Evolutionary conservation across 1,284 basidiomycete species (phyloP), one percentile per base, ranked within the genome.

Genomic region (Ganoderma resinaceum): DNA sequence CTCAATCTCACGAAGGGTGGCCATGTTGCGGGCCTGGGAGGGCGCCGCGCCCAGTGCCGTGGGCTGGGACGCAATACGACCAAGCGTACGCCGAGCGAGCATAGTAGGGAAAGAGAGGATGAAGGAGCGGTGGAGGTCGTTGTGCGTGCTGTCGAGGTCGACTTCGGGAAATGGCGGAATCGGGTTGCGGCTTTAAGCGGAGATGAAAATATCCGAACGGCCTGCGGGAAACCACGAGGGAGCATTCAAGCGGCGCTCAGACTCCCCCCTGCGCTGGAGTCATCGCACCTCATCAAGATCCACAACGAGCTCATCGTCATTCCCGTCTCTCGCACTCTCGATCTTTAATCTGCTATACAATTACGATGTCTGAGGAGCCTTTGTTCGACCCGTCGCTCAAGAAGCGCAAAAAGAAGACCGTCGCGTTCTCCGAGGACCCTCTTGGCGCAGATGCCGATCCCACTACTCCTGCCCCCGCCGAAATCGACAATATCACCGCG

Each of bases 1-100:
- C 86, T 99, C 98, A 78, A 99, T 94, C 85, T 99, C 97, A 79
- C 96, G 93, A 75, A 99, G 92, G 69, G 97, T 98, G 61, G 96
- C 97, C 95, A 97, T 96, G 82, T 96, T 95, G 75, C 92, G 89
- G 75, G 93, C 89, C 79, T 86, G 84, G 73, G 85, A 78, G 58
- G 91, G 89, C 62, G 86, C 89, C 76, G 89, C 87, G 72, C 84
- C 86, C 81, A 88, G 83, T 76, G 85, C 85, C 69, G 84, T 79
- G 68, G 87, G 85, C 81, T 88, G 86, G 67, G 84, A 79, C 65
- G 85, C 85, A 74, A 87, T 83, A 83, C 89, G 87, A 80, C 88
- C 83, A 80, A 92, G 84, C 79, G 90, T 84, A 82, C 86, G 86
- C 82, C 93, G 89, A 80, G 91, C 88, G 76, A 93, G 81, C 83